Base-by-base conservation (phyloP, 306 rosid species). In the Cicer yamashitae region DNA sequence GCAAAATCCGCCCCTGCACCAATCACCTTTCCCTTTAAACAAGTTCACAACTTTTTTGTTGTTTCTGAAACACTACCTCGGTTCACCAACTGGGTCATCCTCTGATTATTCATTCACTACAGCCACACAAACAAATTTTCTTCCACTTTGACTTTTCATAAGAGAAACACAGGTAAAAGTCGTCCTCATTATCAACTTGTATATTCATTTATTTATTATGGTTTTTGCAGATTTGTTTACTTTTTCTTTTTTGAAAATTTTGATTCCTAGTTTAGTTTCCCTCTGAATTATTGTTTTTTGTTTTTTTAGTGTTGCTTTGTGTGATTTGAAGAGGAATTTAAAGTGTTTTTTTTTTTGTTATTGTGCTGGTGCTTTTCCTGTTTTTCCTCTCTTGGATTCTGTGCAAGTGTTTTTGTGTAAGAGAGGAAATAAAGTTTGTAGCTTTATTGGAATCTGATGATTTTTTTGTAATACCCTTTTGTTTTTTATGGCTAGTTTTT, bases 371-470 rank as follows among this genome's bases (percentile, higher is more conserved):
- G 79, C 86, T 87, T 84, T 81, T 58, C 88, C 86, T 82, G 84
- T 82, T 89, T 87, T 83, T 69, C 14, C 86, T 81, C 70, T 87
- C 89, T 86, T 83, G 91, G 91, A 87, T 88, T 88, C 88, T 79
- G 85, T 85, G 17, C 37, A 48, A 71, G 76, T 85, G 82, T 82
- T 80, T 81, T 69, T 78, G 63, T 75, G 73, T 20, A 7, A 37
- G 43, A 47, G 18, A 47, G 70, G 54, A 62, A 18, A 30, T 68
- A 87, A 84, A 86, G 89, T 81, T 68, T 64, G 74, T 63, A 18
- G 76, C 85, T 86, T 90, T 89, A 85, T 90, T 82, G 90, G 88
- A 83, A 66, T 88, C 75, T 86, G 90, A 67, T 73, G 74, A 68
- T 69, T 56, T 73, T 73, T 77, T 75, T 64, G 53, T 65, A 48